Evolutionary conservation across 2,329 filamentous ascomycete species (phyloP), one percentile per base, ranked within the genome.

Genomic region (Calonectria honghensis): DNA sequence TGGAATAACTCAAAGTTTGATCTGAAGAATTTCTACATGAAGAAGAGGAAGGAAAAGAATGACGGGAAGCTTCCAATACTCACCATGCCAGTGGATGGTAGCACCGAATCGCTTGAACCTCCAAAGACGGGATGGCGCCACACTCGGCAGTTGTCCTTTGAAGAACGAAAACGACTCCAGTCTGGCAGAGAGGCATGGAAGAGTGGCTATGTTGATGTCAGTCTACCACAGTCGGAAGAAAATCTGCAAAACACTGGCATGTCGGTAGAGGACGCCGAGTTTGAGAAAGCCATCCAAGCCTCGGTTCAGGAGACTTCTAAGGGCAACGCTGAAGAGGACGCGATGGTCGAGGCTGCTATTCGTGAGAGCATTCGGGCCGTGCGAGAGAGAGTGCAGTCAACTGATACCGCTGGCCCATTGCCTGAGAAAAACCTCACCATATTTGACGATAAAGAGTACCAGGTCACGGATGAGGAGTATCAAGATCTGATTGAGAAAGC

Each of bases 291-390:
- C 1, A 96, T 97, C 73, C 90, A 89, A 68, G 88, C 88, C 14
- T 94, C 93, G 1, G 93, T 97, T 1, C 86, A 87, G 10, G 90
- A 94, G 81, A 95, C 94, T 0, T 96, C 94, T 0, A 89, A 87
- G 1, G 94, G 95, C 14, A 89, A 96, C 76, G 81, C 88, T 0
- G 88, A 91, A 27, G 94, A 97, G 82, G 95, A 97, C 80, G 89
- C 89, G 29, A 87, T 90, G 73, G 89, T 97, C 63, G 95, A 96
- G 81, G 88, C 91, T 27, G 94, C 94, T 1, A 94, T 97, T 66
- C 89, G 94, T 18, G 92, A 94, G 6, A 95, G 93, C 76, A 88
- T 97, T 20, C 86, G 86, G 18, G 92, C 94, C 45, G 85, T 90
- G 75, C 85, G 80, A 16, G 75, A 84, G 24, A 75, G 76, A 35